Evolutionary conservation across 495 filamentous ascomycete genomes (phyloP).

Genomic region (Neurospora tetrasperma): DNA sequence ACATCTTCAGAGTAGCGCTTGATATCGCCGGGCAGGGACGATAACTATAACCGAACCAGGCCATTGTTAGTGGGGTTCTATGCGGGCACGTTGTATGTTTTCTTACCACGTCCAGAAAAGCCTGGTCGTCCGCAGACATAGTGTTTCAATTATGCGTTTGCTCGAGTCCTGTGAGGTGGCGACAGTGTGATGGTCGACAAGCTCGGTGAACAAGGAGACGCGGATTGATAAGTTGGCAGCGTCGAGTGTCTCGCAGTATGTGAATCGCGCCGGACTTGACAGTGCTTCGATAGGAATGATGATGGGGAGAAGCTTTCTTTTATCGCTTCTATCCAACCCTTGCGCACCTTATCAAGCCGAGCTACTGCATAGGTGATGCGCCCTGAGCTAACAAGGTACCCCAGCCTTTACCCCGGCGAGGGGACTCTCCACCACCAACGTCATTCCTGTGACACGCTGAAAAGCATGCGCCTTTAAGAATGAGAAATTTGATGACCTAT

Average conservation of each 20-base stretch:
- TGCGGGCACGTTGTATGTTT: background rate
- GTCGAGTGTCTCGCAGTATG: background rate
- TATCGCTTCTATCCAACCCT: background rate
- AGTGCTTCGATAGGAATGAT: background rate
- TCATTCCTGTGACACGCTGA: background rate
- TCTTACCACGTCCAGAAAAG: slow-evolving; percentile 51
- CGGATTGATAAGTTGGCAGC: background rate
- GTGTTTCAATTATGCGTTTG: background rate
- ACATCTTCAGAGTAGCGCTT: slow-evolving; percentile 51
- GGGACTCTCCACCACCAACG: background rate
- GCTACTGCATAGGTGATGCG: background rate
- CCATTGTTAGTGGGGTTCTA: background rate
- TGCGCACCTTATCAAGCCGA: background rate
- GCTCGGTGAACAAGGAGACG: background rate
- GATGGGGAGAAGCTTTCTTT: background rate
- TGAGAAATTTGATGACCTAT: background rate
- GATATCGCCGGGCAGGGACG: slow-evolving; percentile 62
- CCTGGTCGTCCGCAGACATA: slow-evolving; percentile 55
- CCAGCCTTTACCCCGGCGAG: background rate
- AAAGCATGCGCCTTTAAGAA: background rate
- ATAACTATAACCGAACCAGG: slow-evolving; percentile 40
- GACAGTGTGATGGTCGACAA: background rate
- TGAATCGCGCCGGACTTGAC: background rate
- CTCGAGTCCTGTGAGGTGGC: background rate
- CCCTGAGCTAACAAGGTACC: background rate